Base-by-base conservation (phyloP, 768 basidiomycete genomes). In the Clathrus columnatus region DNA sequence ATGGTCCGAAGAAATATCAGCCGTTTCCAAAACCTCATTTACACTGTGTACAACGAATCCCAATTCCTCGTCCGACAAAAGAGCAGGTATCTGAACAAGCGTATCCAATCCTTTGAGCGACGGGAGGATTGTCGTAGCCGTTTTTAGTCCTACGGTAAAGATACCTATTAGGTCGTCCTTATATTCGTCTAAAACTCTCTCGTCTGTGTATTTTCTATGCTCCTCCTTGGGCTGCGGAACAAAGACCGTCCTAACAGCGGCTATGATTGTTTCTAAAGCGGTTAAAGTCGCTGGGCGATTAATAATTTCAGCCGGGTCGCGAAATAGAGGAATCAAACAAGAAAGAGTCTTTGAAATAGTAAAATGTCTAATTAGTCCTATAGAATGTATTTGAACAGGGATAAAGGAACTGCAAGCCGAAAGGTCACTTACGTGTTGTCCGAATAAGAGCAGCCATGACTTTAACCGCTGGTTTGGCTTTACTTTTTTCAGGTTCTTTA, bases 401-500 rank as follows among this genome's bases (percentile, higher is more conserved):
- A 36, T 21, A 5, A 44, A 7, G 20, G 17, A 27, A n/a, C 27
- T 49, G 14, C 46, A 4, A 62, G 59, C 24, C 57, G 44, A 36
- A 27, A 24, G 16, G 10, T 7, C 0, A 78, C 87, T 48, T 64
- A 93, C 93, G 78, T 7, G 89, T 87, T 11, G 85, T 85, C n/a
- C 77, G 70, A 67, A 90, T 76, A 61, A 92, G 80, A 1, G 82
- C 79, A 59, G 85, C 85, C 28, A 98, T 69, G 28, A 92, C 79
- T 65, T 89, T 91, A 46, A 86, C 85, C 1, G 92, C 93, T 41
- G 89, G 83, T 64, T 83, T 83, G 1, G 94, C 92, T 66, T 92
- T 88, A 65, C 80, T 85, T 72, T 97, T 98, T 67, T 98, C 96
- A 0, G 95, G 92, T 64, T 96, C 90, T 43, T 82, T 79, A 43